Evolutionary conservation across 2,329 filamentous ascomycete species (phyloP), one percentile per base, ranked within the genome.

Genomic region (Fusarium stilboides): DNA sequence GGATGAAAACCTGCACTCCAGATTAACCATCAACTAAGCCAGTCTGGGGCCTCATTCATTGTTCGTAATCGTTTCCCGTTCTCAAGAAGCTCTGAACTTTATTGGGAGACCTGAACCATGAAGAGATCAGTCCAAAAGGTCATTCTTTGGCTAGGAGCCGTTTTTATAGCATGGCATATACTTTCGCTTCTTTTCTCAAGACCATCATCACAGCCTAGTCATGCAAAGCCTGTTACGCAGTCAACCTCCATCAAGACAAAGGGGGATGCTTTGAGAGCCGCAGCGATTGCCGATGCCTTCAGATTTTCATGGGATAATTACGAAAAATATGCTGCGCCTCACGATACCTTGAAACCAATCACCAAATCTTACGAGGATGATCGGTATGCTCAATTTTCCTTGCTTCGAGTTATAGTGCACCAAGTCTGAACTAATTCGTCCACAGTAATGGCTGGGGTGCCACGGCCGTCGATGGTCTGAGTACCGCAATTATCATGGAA

Each of bases 381-480:
- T 44, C 59, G 69, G 69, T 70, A 50, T 5, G 43, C 36, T 22
- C 13, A 2, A 9, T 33, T 8, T 8, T 17, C 24, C n/a, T 24
- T 24, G 5, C 26, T 28, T 28, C 8, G 26, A 28, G 26, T 28
- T 28, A 28, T 7, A 8, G 26, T 28, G 26, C 6, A 28, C 6
- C 26, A 28, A 28, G 26, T 13, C 5, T 1, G 4, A 9, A 8
- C 24, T 61, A 4, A 61, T 12, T 3, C 13, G 4, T 0, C 5
- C 2, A 6, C n/a, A 72, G 69, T 5, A 72, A 72, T 42, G 69
- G 69, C 5, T 72, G 69, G 69, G 69, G 69, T 2, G 69, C 69
- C 5, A 72, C 69, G 2, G 69, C 69, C 2, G 66, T 72, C 2
- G 69, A 72, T 49, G 69, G 59, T 1, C 12, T 72, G 19, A 72